A percentile compares a stretch with the other conserved stretches of the same genome.
Conservation (phyloP, 108 stramenopile genomes). For the Fragilaria radians region DNA sequence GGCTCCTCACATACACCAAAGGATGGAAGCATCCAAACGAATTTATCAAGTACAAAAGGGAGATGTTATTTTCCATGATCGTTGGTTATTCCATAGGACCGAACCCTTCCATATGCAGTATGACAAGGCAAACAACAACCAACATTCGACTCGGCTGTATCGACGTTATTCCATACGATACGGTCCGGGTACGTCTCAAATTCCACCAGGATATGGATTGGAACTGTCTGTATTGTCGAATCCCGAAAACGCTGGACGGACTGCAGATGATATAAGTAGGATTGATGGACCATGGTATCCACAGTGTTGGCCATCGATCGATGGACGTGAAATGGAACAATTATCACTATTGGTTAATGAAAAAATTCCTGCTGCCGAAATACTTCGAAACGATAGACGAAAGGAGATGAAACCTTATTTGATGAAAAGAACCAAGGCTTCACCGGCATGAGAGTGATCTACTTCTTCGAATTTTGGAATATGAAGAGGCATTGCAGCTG, state of each 20-base stretch:
- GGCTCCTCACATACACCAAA: slow-evolving; percentile 55
- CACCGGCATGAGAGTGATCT: too few relatives aligned
- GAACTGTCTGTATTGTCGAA: slow-evolving; percentile 61
- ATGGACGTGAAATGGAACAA: not conserved
- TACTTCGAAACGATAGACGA: not conserved
- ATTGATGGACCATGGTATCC: slow-evolving; percentile 73
- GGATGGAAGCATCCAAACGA: slow-evolving; percentile 67
- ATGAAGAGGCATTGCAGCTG: too few relatives aligned
- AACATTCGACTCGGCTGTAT: slow-evolving; percentile 13
- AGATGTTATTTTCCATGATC: slow-evolving; percentile 69
- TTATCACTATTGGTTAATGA: not conserved
- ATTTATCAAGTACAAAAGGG: slow-evolving; percentile 58
- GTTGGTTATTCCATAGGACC: slow-evolving; percentile 81
- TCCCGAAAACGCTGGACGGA: slow-evolving; percentile 54
- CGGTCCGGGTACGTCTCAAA: slow-evolving; percentile 51
- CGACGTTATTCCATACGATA: slow-evolving; percentile 74
- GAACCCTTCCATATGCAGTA: too few relatives aligned
- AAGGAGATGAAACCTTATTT: slow-evolving; percentile 1
- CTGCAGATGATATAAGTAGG: slow-evolving; percentile 43
- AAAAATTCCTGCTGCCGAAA: not conserved
- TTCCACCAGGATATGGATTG: slow-evolving; percentile 57
- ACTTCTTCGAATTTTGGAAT: too few relatives aligned
- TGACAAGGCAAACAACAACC: slow-evolving; percentile 12
- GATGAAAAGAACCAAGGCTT: too few relatives aligned
- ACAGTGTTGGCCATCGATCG: slow-evolving; percentile 44